Evolutionary conservation across 306 rosid genomes (phyloP), one percentile per base, ranked within the genome.

Genomic region (Hippophae gyantsensis): DNA sequence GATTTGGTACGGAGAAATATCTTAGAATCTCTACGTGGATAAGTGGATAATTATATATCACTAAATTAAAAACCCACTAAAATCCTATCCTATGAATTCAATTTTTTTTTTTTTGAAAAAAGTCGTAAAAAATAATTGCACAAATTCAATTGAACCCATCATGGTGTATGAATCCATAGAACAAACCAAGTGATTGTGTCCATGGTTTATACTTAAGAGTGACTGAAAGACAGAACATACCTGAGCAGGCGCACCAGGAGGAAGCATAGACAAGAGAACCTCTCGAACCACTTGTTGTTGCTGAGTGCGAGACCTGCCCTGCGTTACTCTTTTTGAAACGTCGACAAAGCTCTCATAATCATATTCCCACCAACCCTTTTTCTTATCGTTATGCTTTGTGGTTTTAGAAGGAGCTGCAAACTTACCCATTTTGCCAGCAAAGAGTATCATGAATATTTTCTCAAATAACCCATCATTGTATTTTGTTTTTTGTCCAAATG

Each of bases 171-270:
- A 18, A 18, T 18, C 38, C 38, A 32, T 18, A 32, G 5, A 32
- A 32, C 38, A 32, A 32, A 32, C 38, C 38, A 32, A 32, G 38
- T 2, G 38, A 32, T 32, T 4, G 38, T 32, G 23, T 18, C 23
- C 23, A 32, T 32, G 38, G 38, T 32, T 32, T 32, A 18, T 18
- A 18, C 23, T 18, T 18, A 18, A 32, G 38, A 32, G 38, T 32
- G 38, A 2, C 38, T 2, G 4, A 32, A 4, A 32, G 38, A 4
- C 4, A 32, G 38, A 32, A 4, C 38, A 32, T 40, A 92, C 98
- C 96, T 87, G 96, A 68, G 89, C 98, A 57, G 98, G 98, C 58
- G 98, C 98, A 71, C 96, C 98, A 50, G 98, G 96, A 62, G 98
- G 98, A 58, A 92, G 86, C 93, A 92, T 92, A 52, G 98, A 87